Evolutionary conservation across 2,329 filamentous ascomycete genomes (phyloP), one percentile per base, ranked within the genome.

Genomic region (Sporothrix inflata): DNA sequence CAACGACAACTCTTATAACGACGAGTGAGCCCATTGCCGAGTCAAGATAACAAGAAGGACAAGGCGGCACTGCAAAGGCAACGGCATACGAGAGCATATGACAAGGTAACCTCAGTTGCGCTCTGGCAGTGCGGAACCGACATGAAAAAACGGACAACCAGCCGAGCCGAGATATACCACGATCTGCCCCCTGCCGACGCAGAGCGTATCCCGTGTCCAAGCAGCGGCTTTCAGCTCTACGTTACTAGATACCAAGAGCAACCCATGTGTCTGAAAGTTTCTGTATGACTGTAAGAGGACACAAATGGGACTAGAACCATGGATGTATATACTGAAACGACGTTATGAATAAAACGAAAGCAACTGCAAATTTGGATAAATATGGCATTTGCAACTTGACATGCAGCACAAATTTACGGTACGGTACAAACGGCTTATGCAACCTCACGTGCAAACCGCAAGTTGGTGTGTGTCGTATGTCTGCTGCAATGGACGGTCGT

Each of bases 361-460:
- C 9, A 14, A 27, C 34, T 65, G n/a, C 57, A 21, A 65, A 40
- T 42, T 9, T 45, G n/a, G 60, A 65, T 19, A 45, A 65, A 42
- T 24, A 65, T 45, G 11, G 38, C n/a, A 45, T 12, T 19, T 14
- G 5, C 27, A 55, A 34, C 7, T 21, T 6, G 19, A 49, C 47
- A 49, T 19, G 19, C 5, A 6, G 9, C 27, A 60, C 53, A 57
- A 14, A n/a, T 21, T 16, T 16, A 42, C n/a, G 3, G 47, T 45
- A 27, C 53, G 38, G 60, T n/a, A 45, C 38, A 27, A 7, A 40
- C 16, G n/a, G 45, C 27, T 51, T 40, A 55, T 57, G 66, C 49
- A 55, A n/a, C 49, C 34, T 69, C 66, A 45, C 34, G 66, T 69
- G 66, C n/a, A 45, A 57, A 57, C 9, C 5, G 49, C 66, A 24